These are phyloP conservation scores for Scheffersomyces spartinae DNA, from an alignment of 805 yeast genomes.

Conservation along the genomic window DNA sequence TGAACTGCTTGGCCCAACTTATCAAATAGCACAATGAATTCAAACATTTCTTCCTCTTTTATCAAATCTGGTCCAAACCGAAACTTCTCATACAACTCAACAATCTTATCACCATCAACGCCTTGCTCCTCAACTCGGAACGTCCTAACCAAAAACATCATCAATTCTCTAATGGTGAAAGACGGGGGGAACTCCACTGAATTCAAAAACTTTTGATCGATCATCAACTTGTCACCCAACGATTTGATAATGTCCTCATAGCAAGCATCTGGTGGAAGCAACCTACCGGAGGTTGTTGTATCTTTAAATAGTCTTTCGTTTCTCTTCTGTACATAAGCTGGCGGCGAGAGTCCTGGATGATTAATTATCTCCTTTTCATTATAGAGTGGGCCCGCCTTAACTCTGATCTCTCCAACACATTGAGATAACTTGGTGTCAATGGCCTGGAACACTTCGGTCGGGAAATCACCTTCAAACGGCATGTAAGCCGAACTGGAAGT, in stretches of 20 bases:
- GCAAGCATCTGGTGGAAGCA: constrained; percentile 14
- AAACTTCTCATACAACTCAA: constrained; percentile 23
- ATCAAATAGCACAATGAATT: constrained; percentile 18
- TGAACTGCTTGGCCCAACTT: constrained; percentile 7
- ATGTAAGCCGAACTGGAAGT: constrained; percentile 24
- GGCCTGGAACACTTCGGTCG: constrained; percentile 11
- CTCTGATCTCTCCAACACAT: constrained; percentile 18
- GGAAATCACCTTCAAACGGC: constrained; percentile 25
- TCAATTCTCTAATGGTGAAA: constrained; percentile 22
- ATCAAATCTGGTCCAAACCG: constrained; percentile 23
- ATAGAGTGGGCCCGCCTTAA: constrained; percentile 26
- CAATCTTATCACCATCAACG: no score
- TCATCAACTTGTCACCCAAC: constrained; percentile 24
- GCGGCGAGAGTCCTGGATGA: constrained; percentile 31
- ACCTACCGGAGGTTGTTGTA: constrained; percentile 4
- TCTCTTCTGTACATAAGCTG: constrained; percentile 24
- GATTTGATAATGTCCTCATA: constrained; percentile 30
- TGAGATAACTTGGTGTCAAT: constrained; percentile 14
- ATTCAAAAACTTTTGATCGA: constrained; percentile 13
- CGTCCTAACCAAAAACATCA: constrained; percentile 14
- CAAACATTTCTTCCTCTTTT: constrained; percentile 20
- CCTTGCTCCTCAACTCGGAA: no score
- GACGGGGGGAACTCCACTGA: constrained; percentile 15
- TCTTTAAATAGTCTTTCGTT: no score
- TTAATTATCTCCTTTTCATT: constrained; percentile 13